Base-by-base conservation (phyloP, 2,329 filamentous ascomycete genomes). In the Hortaea werneckii region DNA sequence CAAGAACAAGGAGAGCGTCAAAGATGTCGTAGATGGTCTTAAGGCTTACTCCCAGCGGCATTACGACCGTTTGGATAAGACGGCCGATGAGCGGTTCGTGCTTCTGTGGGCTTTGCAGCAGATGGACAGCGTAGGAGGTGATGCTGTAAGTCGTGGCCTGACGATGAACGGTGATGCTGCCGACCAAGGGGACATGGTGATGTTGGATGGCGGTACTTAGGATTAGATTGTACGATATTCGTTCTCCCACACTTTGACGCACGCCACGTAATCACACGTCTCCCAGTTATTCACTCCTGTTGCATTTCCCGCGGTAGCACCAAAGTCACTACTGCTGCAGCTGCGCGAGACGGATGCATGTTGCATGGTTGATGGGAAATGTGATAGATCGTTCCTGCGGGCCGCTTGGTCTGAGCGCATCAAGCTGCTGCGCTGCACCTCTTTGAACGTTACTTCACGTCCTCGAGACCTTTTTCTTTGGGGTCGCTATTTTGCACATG, bases 71-170 rank as follows among this genome's bases (percentile, higher is more conserved):
- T 77, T 92, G 56, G 89, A 95, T 63, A 90, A 94, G 60, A 70
- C 95, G 56, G 80, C 89, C 37, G 90, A 96, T 62, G 92, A 96
- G 71, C 94, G 89, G 61, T 96, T 89, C 67, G 68, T 98, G 58
- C 78, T 96, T 37, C 87, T 95, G 66, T 96, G 94, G 75, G 94
- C 90, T 51, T 71, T 96, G 51, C 78, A 82, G 59, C 86, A 95
- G 70, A 96, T 96, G 89, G 84, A 75, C 63, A 74, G 83, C 4
- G 56, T 56, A 40, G 59, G 52, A 29, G 50, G 45, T 42, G 53
- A 44, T 42, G 46, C 27, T 20, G 39, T 20, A 11, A 42, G 13
- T 6, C 8, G n/a, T 13, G n/a, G 28, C 7, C 37, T 39, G 37
- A 30, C n/a, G 32, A 37, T 20, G 20, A 35, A 35, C n/a, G 32